Evolutionary conservation across 139 green algal genomes (phyloP).

Genomic region (Zygnema circumcarinatum): DNA sequence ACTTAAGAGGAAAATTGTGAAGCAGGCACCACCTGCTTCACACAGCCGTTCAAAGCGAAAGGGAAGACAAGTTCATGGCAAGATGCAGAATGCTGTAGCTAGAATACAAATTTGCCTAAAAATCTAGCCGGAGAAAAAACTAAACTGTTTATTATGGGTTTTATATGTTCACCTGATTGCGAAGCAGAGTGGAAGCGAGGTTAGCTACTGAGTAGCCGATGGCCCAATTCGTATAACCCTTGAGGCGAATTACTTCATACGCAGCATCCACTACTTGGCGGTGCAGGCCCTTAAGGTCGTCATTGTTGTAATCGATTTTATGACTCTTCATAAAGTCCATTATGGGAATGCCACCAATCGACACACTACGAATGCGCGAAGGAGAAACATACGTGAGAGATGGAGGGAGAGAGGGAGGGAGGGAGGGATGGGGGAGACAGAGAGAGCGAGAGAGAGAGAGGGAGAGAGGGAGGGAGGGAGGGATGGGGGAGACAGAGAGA

Average conservation of each 20-base stretch:
- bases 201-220: constrained; percentile 41
- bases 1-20: too few relatives aligned
- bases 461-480: too few relatives aligned
- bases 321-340: constrained; percentile 35
- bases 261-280: constrained; percentile 27
- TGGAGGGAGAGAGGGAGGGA: too few relatives aligned
- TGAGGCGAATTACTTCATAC: constrained; percentile 49
- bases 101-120: too few relatives aligned
- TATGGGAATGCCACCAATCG: constrained; percentile 19
- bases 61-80: neutral
- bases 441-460: too few relatives aligned
- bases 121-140: neutral
- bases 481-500: too few relatives aligned
- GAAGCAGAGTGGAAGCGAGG: constrained; percentile 20
- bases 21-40: neutral
- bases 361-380: constrained; percentile 12
- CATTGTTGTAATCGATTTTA: neutral
- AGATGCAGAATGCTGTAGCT: neutral
- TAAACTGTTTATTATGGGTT: neutral
- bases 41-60: neutral
- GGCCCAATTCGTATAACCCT: constrained; percentile 44
- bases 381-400: too few relatives aligned
- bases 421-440: too few relatives aligned
- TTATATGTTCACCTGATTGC: constrained; percentile 29
- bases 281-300: constrained; percentile 9